Conservation (phyloP, 768 basidiomycete species). For the Suillus cothurnatus region DNA sequence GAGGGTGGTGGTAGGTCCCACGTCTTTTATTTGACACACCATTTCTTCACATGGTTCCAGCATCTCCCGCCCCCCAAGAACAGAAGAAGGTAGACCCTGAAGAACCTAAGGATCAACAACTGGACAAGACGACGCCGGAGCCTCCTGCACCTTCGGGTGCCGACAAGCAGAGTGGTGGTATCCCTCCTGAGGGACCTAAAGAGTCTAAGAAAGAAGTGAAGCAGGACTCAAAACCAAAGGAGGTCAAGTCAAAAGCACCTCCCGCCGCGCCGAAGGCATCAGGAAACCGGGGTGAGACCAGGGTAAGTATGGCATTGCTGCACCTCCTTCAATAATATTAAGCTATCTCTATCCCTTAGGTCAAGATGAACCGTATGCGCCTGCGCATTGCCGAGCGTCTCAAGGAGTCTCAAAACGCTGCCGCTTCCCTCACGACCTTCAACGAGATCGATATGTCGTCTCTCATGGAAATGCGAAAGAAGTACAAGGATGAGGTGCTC, state of each 20-base stretch:
- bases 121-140: slow-evolving; percentile 46
- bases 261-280: slow-evolving; percentile 37
- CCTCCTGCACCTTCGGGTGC: slow-evolving; percentile 44
- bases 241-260: slow-evolving; percentile 25
- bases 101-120: slow-evolving; percentile 51
- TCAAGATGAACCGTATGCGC: slow-evolving; percentile 99
- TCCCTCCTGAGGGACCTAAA: slow-evolving; percentile 31
- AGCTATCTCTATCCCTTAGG: slow-evolving; percentile 41
- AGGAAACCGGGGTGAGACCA: slow-evolving; percentile 80
- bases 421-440: slow-evolving; percentile 96
- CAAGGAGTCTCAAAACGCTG: slow-evolving; percentile 97
- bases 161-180: slow-evolving; percentile 23
- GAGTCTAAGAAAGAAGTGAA: slow-evolving; percentile 40
- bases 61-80: slow-evolving; percentile 33
- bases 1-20: slow-evolving; percentile 51
- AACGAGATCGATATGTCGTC: slow-evolving; percentile 99
- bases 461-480: slow-evolving; percentile 88
- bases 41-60: slow-evolving; percentile 20
- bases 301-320: slow-evolving; percentile 49
- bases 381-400: slow-evolving; percentile 95
- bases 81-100: slow-evolving; percentile 41
- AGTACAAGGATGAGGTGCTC: slow-evolving; percentile 89
- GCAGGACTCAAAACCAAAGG: slow-evolving; percentile 37
- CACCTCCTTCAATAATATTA: slow-evolving; percentile 1
- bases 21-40: neutral